Evolutionary conservation across 805 yeast species (phyloP), one percentile per base, ranked within the genome.

Genomic region (Kregervanrija pseudodelftensis): DNA sequence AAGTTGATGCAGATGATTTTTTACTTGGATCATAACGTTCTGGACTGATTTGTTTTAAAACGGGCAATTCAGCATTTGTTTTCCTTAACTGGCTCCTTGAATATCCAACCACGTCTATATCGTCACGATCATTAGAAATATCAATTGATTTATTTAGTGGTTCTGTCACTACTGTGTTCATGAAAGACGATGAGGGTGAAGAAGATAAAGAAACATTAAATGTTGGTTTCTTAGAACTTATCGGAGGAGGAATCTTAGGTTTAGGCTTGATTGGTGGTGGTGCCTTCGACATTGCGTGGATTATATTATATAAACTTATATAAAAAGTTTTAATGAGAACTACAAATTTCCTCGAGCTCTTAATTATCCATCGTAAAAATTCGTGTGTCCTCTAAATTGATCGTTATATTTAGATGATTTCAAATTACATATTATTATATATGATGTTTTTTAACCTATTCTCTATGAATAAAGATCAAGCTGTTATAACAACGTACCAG

Each of bases 251-350:
- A 9, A 58, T 43, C 47, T 56, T 62, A n/a, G 68, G 65, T 33
- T 58, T 63, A 10, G 66, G 66, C 32, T 60, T 62, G 22, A 60
- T 42, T 17, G 58, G 51, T 8, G 61, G 62, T n/a, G 67, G 65
- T 15, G 55, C 57, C 41, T 52, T 54, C 36, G 56, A 36, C 47
- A 47, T 43, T 22, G 33, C 28, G 28, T 32, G 5, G 3, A 32
- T n/a, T 37, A 32, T 39, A 8, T 40, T 11, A 14, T n/a, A 16
- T 14, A 16, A 9, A 7, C 28, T 22, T 22, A 7, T 7, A 22
- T 22, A 22, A 22, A 22, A 5, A 22, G 28, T 22, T 22, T 5
- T 22, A 22, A 22, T 2, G 28, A 22, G 28, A 22, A 22, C 28
- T 22, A 22, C 7, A 22, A 22, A 22, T 22, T 22, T 22, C 28